A percentile compares a stretch with the other conserved stretches of the same genome.
phyloP scores from a whole-genome alignment of 306 rosid genomes.

The Glycine soja region DNA sequence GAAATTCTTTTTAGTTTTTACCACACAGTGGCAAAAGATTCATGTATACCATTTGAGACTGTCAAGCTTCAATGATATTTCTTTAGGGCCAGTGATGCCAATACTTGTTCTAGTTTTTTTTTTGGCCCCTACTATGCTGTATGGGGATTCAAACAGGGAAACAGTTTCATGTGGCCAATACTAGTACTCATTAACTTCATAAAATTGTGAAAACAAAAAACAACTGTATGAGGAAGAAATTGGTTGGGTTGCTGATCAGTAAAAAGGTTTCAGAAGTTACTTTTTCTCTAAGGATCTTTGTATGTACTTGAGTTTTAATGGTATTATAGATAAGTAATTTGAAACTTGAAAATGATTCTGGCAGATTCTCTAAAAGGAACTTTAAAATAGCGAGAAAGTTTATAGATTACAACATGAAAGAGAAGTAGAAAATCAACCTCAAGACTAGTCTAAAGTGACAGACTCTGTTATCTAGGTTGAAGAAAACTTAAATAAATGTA shows the following conservation, averaged over 20 bases:
- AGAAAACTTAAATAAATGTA: neutral
- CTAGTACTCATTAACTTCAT: neutral
- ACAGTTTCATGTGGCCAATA: neutral
- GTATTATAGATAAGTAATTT: neutral
- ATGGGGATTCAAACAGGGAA: neutral
- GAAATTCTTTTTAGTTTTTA: too few species aligned
- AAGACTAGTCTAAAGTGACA: conserved; percentile 9
- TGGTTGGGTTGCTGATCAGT: neutral
- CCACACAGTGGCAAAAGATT: neutral
- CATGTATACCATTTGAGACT: neutral
- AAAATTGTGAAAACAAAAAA: neutral
- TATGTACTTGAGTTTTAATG: conserved; percentile 1
- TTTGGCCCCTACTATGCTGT: neutral
- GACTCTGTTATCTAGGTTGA: conserved; percentile 12
- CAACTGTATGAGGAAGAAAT: neutral
- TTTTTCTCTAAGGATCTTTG: neutral
- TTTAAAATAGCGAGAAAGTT: neutral
- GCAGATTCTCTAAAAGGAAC: neutral
- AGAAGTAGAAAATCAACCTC: neutral
- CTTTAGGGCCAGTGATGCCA: neutral
- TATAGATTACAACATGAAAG: neutral
- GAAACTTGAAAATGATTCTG: neutral
- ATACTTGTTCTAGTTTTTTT: neutral
- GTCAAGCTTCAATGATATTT: neutral
- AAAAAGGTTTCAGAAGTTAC: neutral